These are phyloP conservation scores for Ilyonectria robusta DNA, from an alignment of 2,329 filamentous ascomycete genomes.

Conservation along the genomic window DNA sequence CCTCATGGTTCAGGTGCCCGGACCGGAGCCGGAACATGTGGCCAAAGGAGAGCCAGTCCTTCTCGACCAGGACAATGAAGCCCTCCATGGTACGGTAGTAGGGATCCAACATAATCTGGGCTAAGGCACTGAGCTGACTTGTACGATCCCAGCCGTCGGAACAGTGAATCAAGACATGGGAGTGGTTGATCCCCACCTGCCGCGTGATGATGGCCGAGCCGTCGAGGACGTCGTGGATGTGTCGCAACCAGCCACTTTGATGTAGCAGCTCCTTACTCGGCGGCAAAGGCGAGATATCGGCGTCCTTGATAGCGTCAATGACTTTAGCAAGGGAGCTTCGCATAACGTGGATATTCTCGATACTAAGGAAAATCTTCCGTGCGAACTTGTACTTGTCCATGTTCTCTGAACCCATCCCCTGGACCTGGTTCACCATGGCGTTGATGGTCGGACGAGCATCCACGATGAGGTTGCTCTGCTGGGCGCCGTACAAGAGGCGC, in stretches of 20 bases:
- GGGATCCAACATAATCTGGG: constrained; percentile 94
- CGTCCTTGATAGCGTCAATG: constrained; percentile 91
- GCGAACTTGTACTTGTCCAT: constrained; percentile 98
- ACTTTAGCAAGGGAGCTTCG: constrained; percentile 89
- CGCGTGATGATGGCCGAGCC: constrained; percentile 88
- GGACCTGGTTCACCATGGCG: constrained; percentile 92
- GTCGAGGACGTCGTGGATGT: constrained; percentile 87
- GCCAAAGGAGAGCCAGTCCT: constrained; percentile 97
- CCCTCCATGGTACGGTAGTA: constrained; percentile 95
- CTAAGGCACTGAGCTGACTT: constrained; percentile 90
- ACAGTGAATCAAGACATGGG: constrained; percentile 96
- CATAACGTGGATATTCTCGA: constrained; percentile 99
- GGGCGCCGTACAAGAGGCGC: constrained; percentile 86
- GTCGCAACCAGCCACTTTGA: constrained; percentile 92
- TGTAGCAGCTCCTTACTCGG: constrained; percentile 85
- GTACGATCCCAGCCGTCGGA: constrained; percentile 99
- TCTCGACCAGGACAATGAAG: constrained; percentile 94
- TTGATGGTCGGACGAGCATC: constrained; percentile 96
- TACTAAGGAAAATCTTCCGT: constrained; percentile 91
- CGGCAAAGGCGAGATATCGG: constrained; percentile 86
- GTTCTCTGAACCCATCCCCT: constrained; percentile 94
- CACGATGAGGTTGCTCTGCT: constrained; percentile 94
- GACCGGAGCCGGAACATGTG: constrained; percentile 98
- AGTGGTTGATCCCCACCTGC: constrained; percentile 92
- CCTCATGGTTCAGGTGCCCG: constrained; percentile 89